Conservation (phyloP, 306 rosid species). For the Comarum palustre region DNA sequence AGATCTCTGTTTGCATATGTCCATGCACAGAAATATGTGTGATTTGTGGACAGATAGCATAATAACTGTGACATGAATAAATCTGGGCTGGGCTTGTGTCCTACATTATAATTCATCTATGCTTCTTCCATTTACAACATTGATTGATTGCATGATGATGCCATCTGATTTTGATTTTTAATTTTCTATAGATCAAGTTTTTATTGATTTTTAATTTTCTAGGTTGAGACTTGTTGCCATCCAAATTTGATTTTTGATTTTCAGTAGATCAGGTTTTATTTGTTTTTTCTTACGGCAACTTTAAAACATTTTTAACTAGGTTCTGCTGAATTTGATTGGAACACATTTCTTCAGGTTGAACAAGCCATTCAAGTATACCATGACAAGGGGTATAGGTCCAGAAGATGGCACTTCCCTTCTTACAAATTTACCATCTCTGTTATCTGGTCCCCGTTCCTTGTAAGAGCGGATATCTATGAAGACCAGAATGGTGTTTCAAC, state of each 20-base stretch:
- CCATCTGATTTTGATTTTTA: not conserved
- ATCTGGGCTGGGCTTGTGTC: not conserved
- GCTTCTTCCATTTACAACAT: not conserved
- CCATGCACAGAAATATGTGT: not conserved
- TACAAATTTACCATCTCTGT: conserved; percentile 65
- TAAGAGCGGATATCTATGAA: conserved; percentile 79
- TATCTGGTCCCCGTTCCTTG: conserved; percentile 88
- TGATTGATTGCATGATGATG: too few species aligned
- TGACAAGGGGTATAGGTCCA: conserved; percentile 70
- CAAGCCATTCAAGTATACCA: conserved; percentile 63
- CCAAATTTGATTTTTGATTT: not conserved
- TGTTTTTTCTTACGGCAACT: not conserved
- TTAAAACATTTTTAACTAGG: not conserved
- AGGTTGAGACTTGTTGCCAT: not conserved
- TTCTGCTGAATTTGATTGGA: conserved; percentile 11
- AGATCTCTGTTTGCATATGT: not conserved
- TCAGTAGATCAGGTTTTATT: not conserved
- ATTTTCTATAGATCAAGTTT: not conserved
- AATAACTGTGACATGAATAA: conserved; percentile 1
- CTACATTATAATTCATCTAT: not conserved
- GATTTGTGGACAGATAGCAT: not conserved
- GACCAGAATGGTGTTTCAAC: conserved; percentile 81
- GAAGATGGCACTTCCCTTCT: conserved; percentile 69
- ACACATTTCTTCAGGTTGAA: conserved; percentile 62
- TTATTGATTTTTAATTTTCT: too few species aligned